phyloP scores from a whole-genome alignment of 129 eudicot genomes.

The Arctium lappa region DNA sequence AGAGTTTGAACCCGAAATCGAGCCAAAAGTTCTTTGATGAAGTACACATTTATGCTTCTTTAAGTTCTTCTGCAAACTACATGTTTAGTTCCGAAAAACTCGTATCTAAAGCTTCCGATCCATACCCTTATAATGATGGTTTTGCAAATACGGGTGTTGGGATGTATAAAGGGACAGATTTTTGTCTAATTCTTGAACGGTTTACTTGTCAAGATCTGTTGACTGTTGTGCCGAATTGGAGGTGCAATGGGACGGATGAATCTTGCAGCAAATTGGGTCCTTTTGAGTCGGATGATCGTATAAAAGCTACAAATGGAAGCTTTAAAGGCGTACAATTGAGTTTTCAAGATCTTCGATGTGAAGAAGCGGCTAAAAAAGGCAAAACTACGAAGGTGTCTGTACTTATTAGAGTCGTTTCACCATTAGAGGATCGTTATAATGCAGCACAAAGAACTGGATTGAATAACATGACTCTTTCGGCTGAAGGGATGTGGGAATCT shows the following conservation, averaged over 20 bases:
- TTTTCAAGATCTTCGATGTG: conserved; percentile 77
- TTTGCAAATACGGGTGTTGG: conserved; percentile 35
- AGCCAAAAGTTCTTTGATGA: conserved; percentile 80
- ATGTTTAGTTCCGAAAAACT: conserved; percentile 58
- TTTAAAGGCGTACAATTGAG: conserved; percentile 63
- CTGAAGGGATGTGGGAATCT: conserved; percentile 88
- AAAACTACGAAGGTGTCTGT: conserved; percentile 51
- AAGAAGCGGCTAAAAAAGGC: conserved; percentile 24
- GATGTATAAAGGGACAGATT: conserved; percentile 69
- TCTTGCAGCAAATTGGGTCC: conserved; percentile 83
- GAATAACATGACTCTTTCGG: conserved; percentile 73
- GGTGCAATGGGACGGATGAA: conserved; percentile 65
- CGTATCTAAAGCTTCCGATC: conserved; percentile 70
- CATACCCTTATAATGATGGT: conserved; percentile 68
- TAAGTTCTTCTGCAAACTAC: conserved; percentile 51
- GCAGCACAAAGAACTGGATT: conserved; percentile 77
- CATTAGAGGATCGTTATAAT: conserved; percentile 49
- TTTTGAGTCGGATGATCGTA: conserved; percentile 44
- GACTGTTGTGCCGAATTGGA: conserved; percentile 82
- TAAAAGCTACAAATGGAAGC: conserved; percentile 67
- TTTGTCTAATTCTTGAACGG: conserved; percentile 63
- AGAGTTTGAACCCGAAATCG: conserved; percentile 60
- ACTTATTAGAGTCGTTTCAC: conserved; percentile 62
- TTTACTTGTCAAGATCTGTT: conserved; percentile 59
- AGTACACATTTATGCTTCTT: conserved; percentile 57